Percentiles rank a stretch among this genome's conserved stretches.
phyloP scores from a whole-genome alignment of 371 early-diverging fungal genomes.

The Nematocida sp. region DNA sequence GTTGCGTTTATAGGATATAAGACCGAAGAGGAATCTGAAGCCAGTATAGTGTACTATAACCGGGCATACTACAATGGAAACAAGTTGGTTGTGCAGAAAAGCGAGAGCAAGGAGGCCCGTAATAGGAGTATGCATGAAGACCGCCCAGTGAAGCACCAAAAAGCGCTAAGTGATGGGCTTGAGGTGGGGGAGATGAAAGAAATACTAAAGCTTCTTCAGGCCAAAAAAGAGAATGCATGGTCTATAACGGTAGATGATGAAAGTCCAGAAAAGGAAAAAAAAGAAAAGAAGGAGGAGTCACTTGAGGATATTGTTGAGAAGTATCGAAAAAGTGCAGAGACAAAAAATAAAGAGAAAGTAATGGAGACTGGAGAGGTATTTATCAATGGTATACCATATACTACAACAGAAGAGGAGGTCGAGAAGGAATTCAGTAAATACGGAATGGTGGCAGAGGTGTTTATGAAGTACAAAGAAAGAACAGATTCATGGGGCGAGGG shows the following conservation, averaged over 20 bases:
- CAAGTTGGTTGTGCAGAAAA: conserved; percentile 19
- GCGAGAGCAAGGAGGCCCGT: not conserved
- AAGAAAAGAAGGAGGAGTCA: conserved; percentile 28
- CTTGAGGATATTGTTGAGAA: conserved; percentile 16
- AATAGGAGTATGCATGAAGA: conserved; percentile 27
- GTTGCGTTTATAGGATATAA: conserved; percentile 69
- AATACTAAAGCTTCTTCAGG: conserved; percentile 58
- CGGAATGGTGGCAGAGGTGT: conserved; percentile 42
- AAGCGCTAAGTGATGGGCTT: conserved; percentile 50
- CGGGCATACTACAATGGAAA: conserved; percentile 54
- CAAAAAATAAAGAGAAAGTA: conserved; percentile 36
- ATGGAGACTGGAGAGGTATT: conserved; percentile 51
- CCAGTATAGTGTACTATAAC: conserved; percentile 55
- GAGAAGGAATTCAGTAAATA: conserved; percentile 87
- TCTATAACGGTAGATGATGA: conserved; percentile 18
- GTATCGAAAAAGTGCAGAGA: conserved; percentile 16
- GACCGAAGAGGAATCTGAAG: conserved; percentile 42
- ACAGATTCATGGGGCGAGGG: conserved; percentile 60
- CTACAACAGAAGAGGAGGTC: conserved; percentile 80
- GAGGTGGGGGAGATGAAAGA: conserved; percentile 43
- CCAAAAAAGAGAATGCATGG: conserved; percentile 40
- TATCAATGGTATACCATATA: conserved; percentile 77
- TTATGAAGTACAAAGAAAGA: conserved; percentile 58
- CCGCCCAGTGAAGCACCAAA: conserved; percentile 54
- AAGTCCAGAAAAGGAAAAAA: conserved; percentile 9